These are phyloP conservation scores for Patellifolia procumbens DNA, from an alignment of 179 eudicot genomes.

Conservation along the genomic window DNA sequence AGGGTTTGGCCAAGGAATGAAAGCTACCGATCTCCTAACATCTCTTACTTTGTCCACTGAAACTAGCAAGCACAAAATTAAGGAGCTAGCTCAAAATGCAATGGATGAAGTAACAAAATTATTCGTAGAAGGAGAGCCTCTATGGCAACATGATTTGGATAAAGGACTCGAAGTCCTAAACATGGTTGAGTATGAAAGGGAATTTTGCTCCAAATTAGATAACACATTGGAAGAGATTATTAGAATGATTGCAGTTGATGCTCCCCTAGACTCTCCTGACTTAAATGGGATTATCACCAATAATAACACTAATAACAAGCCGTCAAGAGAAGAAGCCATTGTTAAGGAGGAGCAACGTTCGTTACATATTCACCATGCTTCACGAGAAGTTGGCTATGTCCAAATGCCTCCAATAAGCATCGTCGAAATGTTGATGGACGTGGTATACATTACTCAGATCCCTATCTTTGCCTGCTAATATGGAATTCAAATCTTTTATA, in stretches of 20 bases:
- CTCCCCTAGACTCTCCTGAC: constrained; percentile 34
- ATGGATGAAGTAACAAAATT: constrained; percentile 46
- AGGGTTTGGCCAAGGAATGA: constrained; percentile 25
- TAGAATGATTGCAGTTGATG: constrained; percentile 36
- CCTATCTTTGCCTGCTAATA: no score
- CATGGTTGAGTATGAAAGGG: constrained; percentile 41
- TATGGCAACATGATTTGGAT: constrained; percentile 50
- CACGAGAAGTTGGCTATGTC: constrained; percentile 40
- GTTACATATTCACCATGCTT: constrained; percentile 30
- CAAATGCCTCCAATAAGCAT: constrained; percentile 42
- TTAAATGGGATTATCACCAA: constrained; percentile 6
- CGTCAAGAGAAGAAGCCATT: neutral
- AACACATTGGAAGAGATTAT: constrained; percentile 47
- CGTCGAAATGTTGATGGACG: constrained; percentile 57
- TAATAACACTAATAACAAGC: neutral
- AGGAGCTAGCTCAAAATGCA: constrained; percentile 42
- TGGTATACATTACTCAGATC: constrained; percentile 44
- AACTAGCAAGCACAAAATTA: constrained; percentile 34
- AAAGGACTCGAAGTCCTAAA: constrained; percentile 44
- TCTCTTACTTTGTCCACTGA: constrained; percentile 40
- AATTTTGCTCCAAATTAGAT: constrained; percentile 48
- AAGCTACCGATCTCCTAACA: constrained; percentile 55
- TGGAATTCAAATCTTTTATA: no score
- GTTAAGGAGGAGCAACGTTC: neutral
- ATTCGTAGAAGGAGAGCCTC: constrained; percentile 46